Percentiles rank a stretch among this genome's conserved stretches.
Evolutionary conservation across 2,329 filamentous ascomycete species (phyloP).

Genomic region (Fusarium ambrosium): DNA sequence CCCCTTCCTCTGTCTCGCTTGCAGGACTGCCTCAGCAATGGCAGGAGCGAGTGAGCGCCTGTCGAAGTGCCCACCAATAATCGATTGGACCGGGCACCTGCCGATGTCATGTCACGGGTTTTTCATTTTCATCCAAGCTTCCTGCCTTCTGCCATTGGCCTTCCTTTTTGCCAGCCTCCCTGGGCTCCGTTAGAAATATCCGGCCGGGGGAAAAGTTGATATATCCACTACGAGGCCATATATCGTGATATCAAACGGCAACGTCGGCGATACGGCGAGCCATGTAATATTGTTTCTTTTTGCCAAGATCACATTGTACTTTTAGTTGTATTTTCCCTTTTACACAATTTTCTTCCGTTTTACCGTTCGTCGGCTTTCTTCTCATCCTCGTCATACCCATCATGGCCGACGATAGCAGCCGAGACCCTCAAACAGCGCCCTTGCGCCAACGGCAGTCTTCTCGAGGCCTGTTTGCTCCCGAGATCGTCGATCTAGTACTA

Average conservation of each 20-base stretch:
- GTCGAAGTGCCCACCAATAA: conserved; percentile 11
- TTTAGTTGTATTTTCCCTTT: conserved; percentile 1
- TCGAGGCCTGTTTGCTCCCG: conserved; percentile 58
- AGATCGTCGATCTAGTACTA: conserved; percentile 60
- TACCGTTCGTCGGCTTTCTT: not conserved
- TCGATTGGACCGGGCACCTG: conserved; percentile 11
- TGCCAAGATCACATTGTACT: conserved; percentile 19
- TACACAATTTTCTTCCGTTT: not conserved
- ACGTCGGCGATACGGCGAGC: conserved; percentile 8
- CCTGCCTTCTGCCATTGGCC: conserved; percentile 23
- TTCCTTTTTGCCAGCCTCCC: conserved; percentile 1
- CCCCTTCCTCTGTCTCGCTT: conserved; percentile 40
- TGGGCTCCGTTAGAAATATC: conserved; percentile 6
- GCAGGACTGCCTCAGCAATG: conserved; percentile 36
- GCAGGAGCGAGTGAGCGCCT: conserved; percentile 20
- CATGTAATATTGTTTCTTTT: conserved; percentile 40
- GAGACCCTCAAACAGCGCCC: conserved; percentile 35
- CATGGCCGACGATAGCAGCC: conserved; percentile 39
- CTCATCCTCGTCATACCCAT: conserved; percentile 6
- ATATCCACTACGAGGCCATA: conserved; percentile 21
- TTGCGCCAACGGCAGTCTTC: conserved; percentile 44
- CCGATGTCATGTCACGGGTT: conserved; percentile 42
- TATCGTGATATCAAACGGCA: conserved; percentile 27
- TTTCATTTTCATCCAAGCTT: conserved; percentile 30
- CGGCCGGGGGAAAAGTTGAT: conserved; percentile 29